Percentiles rank a stretch among this genome's conserved stretches.
These are phyloP conservation scores for Laetiporus sulphureus DNA, from an alignment of 1,284 basidiomycete genomes.

Conservation along the genomic window DNA sequence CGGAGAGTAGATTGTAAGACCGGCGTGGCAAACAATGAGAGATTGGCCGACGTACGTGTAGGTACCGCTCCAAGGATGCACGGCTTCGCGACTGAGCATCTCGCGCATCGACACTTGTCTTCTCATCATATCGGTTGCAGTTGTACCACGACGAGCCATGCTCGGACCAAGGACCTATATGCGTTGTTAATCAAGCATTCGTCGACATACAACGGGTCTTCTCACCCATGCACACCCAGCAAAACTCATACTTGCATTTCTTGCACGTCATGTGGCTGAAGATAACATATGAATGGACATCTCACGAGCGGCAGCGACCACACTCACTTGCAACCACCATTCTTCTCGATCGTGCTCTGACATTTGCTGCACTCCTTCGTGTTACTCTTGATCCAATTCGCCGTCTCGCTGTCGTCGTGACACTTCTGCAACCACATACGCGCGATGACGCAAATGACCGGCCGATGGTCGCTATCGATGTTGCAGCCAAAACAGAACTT, in stretches of 20 bases:
- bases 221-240: constrained; percentile 76
- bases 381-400: constrained; percentile 99
- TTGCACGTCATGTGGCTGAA: constrained; percentile 97
- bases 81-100: constrained; percentile 87
- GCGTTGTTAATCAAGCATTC: too few relatives aligned
- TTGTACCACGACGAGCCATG: constrained; percentile 98
- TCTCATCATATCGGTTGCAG: constrained; percentile 96
- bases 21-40: constrained; percentile 3
- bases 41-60: constrained; percentile 67
- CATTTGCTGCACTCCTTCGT: constrained; percentile 97
- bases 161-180: constrained; percentile 89
- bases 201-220: too few relatives aligned
- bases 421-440: constrained; percentile 97
- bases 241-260: constrained; percentile 92
- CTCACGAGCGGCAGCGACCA: constrained; percentile 5
- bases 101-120: constrained; percentile 80
- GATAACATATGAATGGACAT: constrained; percentile 1
- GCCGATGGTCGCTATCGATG: constrained; percentile 84
- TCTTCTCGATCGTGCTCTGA: constrained; percentile 98
- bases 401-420: constrained; percentile 95
- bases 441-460: constrained; percentile 85
- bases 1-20: constrained; percentile 3
- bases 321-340: constrained; percentile 97
- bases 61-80: constrained; percentile 88
- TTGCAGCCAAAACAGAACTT: constrained; percentile 91